Conservation (phyloP, 164 flowering plant species). For the Platanus orientalis region DNA sequence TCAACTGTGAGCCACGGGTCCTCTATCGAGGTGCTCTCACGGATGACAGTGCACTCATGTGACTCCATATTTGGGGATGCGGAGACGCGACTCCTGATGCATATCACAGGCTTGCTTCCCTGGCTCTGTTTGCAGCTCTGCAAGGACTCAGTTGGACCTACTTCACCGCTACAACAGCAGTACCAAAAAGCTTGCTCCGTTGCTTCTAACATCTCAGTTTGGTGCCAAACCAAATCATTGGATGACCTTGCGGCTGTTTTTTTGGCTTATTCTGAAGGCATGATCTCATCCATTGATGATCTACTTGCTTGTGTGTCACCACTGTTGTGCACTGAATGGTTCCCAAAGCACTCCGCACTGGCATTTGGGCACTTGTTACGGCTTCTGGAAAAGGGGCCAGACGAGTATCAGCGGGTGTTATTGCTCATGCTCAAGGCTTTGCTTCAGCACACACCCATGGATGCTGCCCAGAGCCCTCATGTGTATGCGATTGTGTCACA, state of each 20-base stretch:
- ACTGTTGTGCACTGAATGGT: conserved; percentile 81
- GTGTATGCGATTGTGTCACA: conserved; percentile 96
- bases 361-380: conserved; percentile 92
- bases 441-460: conserved; percentile 96
- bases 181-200: conserved; percentile 85
- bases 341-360: conserved; percentile 91
- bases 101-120: conserved; percentile 89
- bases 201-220: conserved; percentile 66
- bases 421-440: conserved; percentile 92
- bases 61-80: conserved; percentile 93
- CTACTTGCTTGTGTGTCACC: conserved; percentile 87
- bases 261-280: conserved; percentile 68
- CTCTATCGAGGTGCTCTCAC: conserved; percentile 87
- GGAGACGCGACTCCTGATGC: conserved; percentile 92
- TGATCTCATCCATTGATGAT: conserved; percentile 60
- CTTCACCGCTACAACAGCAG: conserved; percentile 69
- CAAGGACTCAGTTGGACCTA: conserved; percentile 50
- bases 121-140: conserved; percentile 96
- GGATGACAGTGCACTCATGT: conserved; percentile 83
- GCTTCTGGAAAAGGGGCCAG: conserved; percentile 90
- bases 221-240: conserved; percentile 85
- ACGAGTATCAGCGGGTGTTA: conserved; percentile 86
- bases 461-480: conserved; percentile 94
- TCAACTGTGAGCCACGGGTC: conserved; percentile 83
- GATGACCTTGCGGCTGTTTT: conserved; percentile 80